These are phyloP conservation scores for Melaleuca alternifolia DNA, from an alignment of 345 rosid species.

Conservation along the genomic window DNA sequence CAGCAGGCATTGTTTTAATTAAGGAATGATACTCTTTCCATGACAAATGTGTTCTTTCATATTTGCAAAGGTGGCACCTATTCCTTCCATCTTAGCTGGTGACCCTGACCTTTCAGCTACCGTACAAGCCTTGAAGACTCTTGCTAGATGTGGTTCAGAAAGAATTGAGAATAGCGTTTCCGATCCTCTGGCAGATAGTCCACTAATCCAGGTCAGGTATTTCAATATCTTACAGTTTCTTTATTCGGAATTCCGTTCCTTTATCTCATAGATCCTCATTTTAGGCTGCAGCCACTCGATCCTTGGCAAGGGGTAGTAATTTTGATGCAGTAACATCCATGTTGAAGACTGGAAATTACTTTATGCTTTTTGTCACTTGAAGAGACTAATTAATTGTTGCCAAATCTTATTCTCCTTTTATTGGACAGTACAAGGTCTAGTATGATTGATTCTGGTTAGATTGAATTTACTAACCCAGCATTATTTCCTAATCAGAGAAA, in stretches of 20 bases:
- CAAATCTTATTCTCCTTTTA: background rate
- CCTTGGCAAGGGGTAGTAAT: conserved; percentile 84
- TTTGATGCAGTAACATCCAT: conserved; percentile 55
- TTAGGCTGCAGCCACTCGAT: conserved; percentile 83
- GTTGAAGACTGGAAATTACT: conserved; percentile 55
- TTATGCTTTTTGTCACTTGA: no score
- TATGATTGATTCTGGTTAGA: no score
- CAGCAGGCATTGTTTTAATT: background rate
- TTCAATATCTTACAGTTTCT: background rate
- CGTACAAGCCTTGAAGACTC: conserved; percentile 72
- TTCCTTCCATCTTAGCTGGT: conserved; percentile 88
- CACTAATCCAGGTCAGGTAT: conserved; percentile 79
- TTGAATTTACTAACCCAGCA: no score
- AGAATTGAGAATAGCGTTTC: conserved; percentile 90
- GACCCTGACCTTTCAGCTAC: conserved; percentile 90
- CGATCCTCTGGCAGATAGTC: conserved; percentile 86
- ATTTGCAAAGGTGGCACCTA: conserved; percentile 56
- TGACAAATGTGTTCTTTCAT: background rate
- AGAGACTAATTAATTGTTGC: no score
- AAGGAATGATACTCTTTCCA: background rate
- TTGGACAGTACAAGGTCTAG: no score
- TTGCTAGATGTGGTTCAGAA: conserved; percentile 71
- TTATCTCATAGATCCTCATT: background rate
- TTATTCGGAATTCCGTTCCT: background rate
- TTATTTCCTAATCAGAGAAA: no score